These are phyloP conservation scores for Talaromyces piceae DNA, from an alignment of 2,329 filamentous ascomycete genomes.

Conservation along the genomic window DNA sequence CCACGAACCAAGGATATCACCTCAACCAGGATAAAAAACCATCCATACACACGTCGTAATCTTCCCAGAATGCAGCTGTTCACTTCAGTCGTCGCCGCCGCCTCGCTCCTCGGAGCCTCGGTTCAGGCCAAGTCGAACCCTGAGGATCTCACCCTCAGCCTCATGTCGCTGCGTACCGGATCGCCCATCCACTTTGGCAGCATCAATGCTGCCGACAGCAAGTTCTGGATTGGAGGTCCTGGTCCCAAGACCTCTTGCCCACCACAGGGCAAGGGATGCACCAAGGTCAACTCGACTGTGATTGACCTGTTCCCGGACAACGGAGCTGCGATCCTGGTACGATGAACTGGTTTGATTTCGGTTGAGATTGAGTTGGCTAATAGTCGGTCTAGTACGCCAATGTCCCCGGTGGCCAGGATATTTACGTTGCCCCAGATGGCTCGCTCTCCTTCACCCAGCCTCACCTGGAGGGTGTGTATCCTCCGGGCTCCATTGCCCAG, in stretches of 20 bases:
- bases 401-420: neutral
- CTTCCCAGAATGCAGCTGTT: neutral
- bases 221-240: neutral
- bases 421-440: neutral
- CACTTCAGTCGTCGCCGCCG: neutral
- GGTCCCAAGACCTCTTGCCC: neutral
- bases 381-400: neutral
- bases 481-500: neutral
- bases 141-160: neutral
- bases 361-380: neutral
- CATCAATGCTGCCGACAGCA: neutral
- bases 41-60: neutral
- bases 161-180: neutral
- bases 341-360: neutral
- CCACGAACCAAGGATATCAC: neutral
- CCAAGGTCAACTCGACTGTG: neutral
- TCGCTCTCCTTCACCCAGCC: neutral
- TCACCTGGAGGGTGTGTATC: neutral
- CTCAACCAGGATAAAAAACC: neutral
- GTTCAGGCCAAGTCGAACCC: neutral
- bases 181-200: neutral
- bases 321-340: neutral
- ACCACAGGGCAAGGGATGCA: neutral
- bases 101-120: neutral
- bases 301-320: neutral